Percentiles rank a stretch among this genome's conserved stretches.
These are phyloP conservation scores for Phascolomyces articulosus DNA, from an alignment of 371 early-diverging fungal genomes.

Conservation along the genomic window DNA sequence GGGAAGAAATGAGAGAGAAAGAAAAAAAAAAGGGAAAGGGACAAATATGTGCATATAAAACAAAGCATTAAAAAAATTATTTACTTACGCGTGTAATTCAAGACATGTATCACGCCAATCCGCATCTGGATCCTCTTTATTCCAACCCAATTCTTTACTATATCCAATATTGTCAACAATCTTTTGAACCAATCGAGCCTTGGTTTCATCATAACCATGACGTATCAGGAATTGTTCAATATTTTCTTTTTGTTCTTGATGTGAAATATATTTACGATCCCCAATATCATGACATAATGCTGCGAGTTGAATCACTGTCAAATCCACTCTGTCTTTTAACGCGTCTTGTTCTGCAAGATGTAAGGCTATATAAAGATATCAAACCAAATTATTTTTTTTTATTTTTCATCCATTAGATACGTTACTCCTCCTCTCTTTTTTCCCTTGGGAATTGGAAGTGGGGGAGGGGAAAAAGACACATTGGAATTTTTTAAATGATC, in stretches of 20 bases:
- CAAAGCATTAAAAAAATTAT: neutral
- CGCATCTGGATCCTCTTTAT: constrained; percentile 30
- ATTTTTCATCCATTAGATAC: no score
- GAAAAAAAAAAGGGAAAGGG: neutral
- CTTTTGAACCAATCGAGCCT: constrained; percentile 54
- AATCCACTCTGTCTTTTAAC: constrained; percentile 43
- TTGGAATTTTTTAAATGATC: no score
- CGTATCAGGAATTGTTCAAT: constrained; percentile 50
- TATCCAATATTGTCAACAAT: constrained; percentile 75
- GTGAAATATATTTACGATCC: constrained; percentile 65
- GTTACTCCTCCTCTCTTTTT: no score
- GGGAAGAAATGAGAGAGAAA: neutral
- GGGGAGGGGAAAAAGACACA: no score
- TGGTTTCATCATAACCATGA: constrained; percentile 27
- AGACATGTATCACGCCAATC: constrained; percentile 60
- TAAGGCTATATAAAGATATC: no score
- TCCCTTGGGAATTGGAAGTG: no score
- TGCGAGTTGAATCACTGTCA: constrained; percentile 68
- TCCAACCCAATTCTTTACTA: constrained; percentile 68
- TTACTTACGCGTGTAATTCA: constrained; percentile 64
- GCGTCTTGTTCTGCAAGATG: constrained; percentile 40
- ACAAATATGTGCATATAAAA: neutral
- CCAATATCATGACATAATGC: constrained; percentile 81
- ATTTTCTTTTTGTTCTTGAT: constrained; percentile 36
- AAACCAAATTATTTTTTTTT: no score